Evolutionary conservation across 108 stramenopile species (phyloP).

Genomic region (Conticribra weissflogii): DNA sequence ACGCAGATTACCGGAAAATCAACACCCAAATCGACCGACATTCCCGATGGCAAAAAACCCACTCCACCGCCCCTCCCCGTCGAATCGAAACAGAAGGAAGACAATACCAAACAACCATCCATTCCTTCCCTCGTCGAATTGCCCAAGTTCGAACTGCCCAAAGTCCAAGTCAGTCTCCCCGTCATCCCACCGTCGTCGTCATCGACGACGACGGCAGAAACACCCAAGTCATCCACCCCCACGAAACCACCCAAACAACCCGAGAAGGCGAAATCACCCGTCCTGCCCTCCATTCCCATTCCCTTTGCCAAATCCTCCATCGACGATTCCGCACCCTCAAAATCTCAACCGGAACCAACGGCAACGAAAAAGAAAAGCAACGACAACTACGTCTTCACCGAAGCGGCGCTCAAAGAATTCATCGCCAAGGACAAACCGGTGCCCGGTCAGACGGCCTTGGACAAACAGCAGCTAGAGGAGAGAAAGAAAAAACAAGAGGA

Average conservation of each 20-base stretch:
- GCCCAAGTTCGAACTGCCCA: slow-evolving; percentile 57
- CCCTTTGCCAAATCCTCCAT: slow-evolving; percentile 4
- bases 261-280: slow-evolving; percentile 16
- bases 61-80: slow-evolving; percentile 36
- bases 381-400: slow-evolving; percentile 45
- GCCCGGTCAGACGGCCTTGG: slow-evolving; percentile 39
- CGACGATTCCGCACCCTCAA: no score
- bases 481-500: slow-evolving; percentile 19
- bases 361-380: slow-evolving; percentile 32
- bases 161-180: slow-evolving; percentile 39
- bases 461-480: slow-evolving; percentile 42
- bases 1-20: no score
- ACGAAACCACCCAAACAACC: slow-evolving; percentile 24
- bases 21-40: no score
- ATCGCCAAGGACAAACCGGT: slow-evolving; percentile 43
- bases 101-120: no score
- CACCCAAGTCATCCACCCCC: slow-evolving; percentile 9
- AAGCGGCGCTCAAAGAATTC: slow-evolving; percentile 50
- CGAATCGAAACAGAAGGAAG: slow-evolving; percentile 16
- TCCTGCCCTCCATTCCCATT: slow-evolving; percentile 15
- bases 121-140: slow-evolving; percentile 49
- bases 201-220: slow-evolving; percentile 15
- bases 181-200: no score
- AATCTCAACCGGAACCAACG: slow-evolving; percentile 8
- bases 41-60: no score